These are phyloP conservation scores for Dichotomocladium elegans DNA, from an alignment of 371 early-diverging fungal genomes.

Conservation along the genomic window DNA sequence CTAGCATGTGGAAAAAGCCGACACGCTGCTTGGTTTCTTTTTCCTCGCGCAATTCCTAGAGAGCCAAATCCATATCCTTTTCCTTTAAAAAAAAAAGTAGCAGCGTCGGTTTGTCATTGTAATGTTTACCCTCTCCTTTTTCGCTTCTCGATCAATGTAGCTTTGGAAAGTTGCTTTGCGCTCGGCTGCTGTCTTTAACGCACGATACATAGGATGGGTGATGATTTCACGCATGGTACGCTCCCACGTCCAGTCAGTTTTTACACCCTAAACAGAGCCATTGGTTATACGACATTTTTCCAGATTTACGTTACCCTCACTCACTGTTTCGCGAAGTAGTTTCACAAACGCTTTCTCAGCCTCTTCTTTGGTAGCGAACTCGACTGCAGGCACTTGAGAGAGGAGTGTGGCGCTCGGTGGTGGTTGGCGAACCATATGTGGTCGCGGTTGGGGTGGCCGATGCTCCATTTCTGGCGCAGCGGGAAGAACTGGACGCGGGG, in stretches of 20 bases:
- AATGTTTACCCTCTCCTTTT: conserved; percentile 43
- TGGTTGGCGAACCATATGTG: conserved; percentile 9
- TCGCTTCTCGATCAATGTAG: conserved; percentile 57
- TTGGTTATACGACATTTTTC: background rate
- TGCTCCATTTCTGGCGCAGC: too few relatives aligned
- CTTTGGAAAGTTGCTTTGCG: conserved; percentile 77
- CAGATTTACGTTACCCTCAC: background rate
- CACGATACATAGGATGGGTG: conserved; percentile 80
- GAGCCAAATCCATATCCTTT: background rate
- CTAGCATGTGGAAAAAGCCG: conserved; percentile 40
- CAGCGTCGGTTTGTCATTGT: background rate
- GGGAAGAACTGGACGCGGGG: too few relatives aligned
- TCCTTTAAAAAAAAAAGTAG: background rate
- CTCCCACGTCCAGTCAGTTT: conserved; percentile 87
- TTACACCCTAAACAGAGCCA: conserved; percentile 56
- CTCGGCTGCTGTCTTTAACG: conserved; percentile 75
- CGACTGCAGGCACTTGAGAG: conserved; percentile 31
- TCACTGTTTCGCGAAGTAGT: conserved; percentile 69
- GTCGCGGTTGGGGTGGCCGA: conserved; percentile 1
- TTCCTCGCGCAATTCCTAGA: conserved; percentile 38
- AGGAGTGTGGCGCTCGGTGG: conserved; percentile 16
- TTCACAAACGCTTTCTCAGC: conserved; percentile 81
- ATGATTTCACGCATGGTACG: conserved; percentile 84
- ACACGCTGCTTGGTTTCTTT: conserved; percentile 41
- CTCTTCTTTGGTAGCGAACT: conserved; percentile 74